Evolutionary conservation across 768 basidiomycete species (phyloP).

Genomic region (Tremella mesenterica): DNA sequence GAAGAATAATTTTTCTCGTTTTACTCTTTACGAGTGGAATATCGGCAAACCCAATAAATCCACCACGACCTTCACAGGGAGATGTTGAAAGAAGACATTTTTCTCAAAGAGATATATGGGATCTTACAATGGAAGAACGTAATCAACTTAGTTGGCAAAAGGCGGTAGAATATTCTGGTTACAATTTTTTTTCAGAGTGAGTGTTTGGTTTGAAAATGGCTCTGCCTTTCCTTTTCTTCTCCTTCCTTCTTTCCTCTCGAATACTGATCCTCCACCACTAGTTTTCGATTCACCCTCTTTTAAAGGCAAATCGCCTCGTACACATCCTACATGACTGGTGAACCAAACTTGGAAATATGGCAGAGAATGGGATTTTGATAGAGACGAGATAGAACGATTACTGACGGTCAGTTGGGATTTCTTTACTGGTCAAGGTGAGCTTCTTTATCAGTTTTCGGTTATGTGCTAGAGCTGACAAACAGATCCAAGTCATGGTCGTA

Average conservation of each 20-base stretch:
- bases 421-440: conserved; percentile 26
- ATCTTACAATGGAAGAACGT: neutral
- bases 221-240: too few species aligned
- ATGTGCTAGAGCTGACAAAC: conserved; percentile 5
- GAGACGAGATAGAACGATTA: neutral
- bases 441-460: neutral
- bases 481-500: conserved; percentile 40
- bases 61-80: too few species aligned
- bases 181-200: conserved; percentile 27
- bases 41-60: too few species aligned
- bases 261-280: too few species aligned
- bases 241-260: too few species aligned
- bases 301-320: too few species aligned
- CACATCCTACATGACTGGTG: too few species aligned
- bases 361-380: too few species aligned
- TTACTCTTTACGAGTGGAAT: too few species aligned
- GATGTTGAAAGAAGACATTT: neutral
- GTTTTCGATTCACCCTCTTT: too few species aligned
- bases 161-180: conserved; percentile 24
- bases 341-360: too few species aligned
- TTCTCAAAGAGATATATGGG: neutral
- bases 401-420: conserved; percentile 30
- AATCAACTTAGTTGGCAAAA: conserved; percentile 4
- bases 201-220: neutral
- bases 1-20: too few species aligned